Conservation (phyloP, 495 filamentous ascomycete species). For the Neurospora sp. region DNA sequence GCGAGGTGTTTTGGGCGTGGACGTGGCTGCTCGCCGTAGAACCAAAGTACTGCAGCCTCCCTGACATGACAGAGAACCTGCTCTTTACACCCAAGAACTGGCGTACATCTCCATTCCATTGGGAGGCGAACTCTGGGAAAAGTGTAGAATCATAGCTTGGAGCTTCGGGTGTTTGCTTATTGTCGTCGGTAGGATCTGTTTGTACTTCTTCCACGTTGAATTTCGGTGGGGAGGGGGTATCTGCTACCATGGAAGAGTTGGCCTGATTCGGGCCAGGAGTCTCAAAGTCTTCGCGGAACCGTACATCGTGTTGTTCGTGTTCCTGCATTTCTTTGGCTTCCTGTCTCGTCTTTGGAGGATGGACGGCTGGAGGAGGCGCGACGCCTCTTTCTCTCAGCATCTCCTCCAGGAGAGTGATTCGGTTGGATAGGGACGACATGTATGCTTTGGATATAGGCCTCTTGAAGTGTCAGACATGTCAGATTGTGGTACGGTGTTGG, state of each 20-base stretch:
- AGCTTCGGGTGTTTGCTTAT: not conserved
- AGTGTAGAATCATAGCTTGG: slow-evolving; percentile 17
- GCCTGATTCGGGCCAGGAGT: slow-evolving; percentile 7
- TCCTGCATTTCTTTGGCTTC: slow-evolving; percentile 19
- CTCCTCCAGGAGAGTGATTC: slow-evolving; percentile 38
- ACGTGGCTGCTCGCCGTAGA: slow-evolving; percentile 34
- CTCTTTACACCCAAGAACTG: slow-evolving; percentile 32
- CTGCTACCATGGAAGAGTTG: slow-evolving; percentile 8
- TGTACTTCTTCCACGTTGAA: slow-evolving; percentile 20
- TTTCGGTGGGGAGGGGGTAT: slow-evolving; percentile 18
- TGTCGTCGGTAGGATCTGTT: slow-evolving; percentile 7
- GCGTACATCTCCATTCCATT: slow-evolving; percentile 31
- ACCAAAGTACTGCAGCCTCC: slow-evolving; percentile 36
- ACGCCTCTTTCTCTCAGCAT: slow-evolving; percentile 40
- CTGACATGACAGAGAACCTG: slow-evolving; percentile 33
- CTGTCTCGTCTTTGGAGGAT: slow-evolving; percentile 42
- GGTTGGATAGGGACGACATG: slow-evolving; percentile 43
- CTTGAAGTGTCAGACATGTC: slow-evolving; percentile 1
- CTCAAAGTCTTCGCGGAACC: slow-evolving; percentile 1
- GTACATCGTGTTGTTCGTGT: slow-evolving; percentile 5
- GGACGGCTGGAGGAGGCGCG: slow-evolving; percentile 38
- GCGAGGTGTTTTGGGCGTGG: slow-evolving; percentile 11
- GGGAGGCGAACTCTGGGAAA: slow-evolving; percentile 18
- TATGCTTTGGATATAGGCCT: slow-evolving; percentile 48
- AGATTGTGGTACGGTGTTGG: not conserved